Base-by-base conservation (phyloP, 371 early-diverging fungal genomes). In the Apophysomyces variabilis region DNA sequence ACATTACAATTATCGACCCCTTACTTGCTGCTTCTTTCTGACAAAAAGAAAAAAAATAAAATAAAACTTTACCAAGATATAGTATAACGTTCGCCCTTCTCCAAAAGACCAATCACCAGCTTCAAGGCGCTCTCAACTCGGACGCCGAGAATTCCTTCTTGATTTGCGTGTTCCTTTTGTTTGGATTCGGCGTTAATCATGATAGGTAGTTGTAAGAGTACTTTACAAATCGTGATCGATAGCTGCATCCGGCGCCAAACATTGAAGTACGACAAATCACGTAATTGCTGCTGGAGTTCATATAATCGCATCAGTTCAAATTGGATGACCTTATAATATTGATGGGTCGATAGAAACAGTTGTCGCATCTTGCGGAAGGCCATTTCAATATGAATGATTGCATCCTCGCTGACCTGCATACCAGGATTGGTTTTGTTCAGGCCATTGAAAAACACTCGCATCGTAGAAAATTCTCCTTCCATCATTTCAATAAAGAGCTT, bases 391-490 rank as follows among this genome's bases (percentile, higher is more conserved):
- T 83, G 84, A 41, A 79, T 79, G 61, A 89, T 84, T 9, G 80
- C 82, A 57, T 89, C 89, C 44, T 89, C 89, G 21, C 85, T 84
- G 36, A 89, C 80, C 63, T 86, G 81, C 59, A 89, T 79, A 5
- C 84, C 83, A 37, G 81, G 78, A 64, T 81, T 83, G 0, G 76
- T 77, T 67, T 80, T 82, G 63, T 81, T 83, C 45, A 85, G 50
- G 7, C 80, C 80, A 68, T 78, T 83, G 82, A 69, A 35, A 46
- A 43, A 83, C 32, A 83, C 77, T n/a, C 85, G 76, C 66, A 89
- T 82, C 18, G 82, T 85, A 62, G 86, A 83, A 70, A 87, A 89
- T 69, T 89, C 89, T 47, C 89, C 89, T 62, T 86, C 87, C 79
- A 87, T 76, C 73, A 89, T 86, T 70, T 89, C 89, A 43, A 82